Evolutionary conservation across 2,329 filamentous ascomycete genomes (phyloP).

Genomic region (Colletotrichum godetiae): DNA sequence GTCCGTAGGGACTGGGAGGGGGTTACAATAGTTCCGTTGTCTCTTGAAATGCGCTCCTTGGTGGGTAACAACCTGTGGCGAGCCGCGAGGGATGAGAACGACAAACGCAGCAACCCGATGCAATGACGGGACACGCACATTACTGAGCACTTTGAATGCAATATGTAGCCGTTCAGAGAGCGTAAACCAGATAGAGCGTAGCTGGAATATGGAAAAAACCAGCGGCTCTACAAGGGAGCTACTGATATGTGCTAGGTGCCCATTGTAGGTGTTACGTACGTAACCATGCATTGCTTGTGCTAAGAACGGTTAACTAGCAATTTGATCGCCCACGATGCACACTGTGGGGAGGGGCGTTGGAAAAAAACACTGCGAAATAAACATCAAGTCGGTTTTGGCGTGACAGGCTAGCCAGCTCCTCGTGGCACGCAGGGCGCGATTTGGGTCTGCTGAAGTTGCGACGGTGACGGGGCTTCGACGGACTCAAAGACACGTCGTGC

Average conservation of each 20-base stretch:
- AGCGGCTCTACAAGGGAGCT: neutral
- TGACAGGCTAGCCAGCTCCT: neutral
- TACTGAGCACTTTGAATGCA: neutral
- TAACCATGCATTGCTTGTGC: conserved; percentile 4
- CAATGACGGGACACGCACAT: neutral
- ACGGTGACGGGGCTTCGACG: conserved; percentile 8
- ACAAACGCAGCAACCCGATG: conserved; percentile 21
- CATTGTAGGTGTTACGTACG: conserved; percentile 12
- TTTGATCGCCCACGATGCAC: conserved; percentile 7
- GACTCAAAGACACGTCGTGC: conserved; percentile 15
- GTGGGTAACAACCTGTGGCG: neutral
- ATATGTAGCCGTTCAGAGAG: neutral
- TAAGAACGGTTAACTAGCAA: conserved; percentile 5
- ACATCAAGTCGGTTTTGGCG: neutral
- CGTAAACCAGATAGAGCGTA: neutral
- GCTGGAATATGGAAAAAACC: neutral
- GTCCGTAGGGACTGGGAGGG: neutral
- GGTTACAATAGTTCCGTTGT: neutral
- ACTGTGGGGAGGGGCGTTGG: neutral
- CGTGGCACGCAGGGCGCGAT: conserved; percentile 4
- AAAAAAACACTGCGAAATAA: neutral
- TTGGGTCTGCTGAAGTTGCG: neutral
- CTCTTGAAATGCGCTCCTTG: neutral
- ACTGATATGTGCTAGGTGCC: neutral
- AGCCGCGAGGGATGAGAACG: neutral